phyloP scores from a whole-genome alignment of 2,329 filamentous ascomycete genomes.

The Colletotrichum karsti region DNA sequence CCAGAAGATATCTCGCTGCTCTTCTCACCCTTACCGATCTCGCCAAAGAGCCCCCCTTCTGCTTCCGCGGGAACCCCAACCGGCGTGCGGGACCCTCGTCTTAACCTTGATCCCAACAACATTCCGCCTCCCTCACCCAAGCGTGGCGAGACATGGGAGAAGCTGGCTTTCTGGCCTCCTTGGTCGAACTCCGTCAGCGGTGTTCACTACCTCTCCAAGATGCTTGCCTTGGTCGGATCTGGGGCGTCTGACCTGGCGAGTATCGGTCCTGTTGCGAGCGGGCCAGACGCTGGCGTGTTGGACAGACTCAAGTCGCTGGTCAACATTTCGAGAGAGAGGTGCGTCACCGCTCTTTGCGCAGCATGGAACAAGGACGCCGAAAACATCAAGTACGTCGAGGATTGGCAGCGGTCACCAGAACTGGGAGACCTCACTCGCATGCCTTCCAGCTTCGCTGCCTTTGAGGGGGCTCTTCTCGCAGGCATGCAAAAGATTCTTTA shows the following conservation, averaged over 20 bases:
- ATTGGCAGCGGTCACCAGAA: slow-evolving; percentile 88
- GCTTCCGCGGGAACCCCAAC: slow-evolving; percentile 55
- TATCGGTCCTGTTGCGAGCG: slow-evolving; percentile 70
- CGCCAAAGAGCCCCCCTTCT: slow-evolving; percentile 73
- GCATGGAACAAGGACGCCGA: slow-evolving; percentile 96
- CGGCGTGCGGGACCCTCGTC: slow-evolving; percentile 74
- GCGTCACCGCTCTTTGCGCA: slow-evolving; percentile 83
- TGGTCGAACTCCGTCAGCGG: slow-evolving; percentile 91
- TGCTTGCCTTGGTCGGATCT: slow-evolving; percentile 83
- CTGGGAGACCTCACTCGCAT: slow-evolving; percentile 89
- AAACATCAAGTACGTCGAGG: slow-evolving; percentile 90
- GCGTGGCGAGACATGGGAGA: slow-evolving; percentile 88
- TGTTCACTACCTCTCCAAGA: slow-evolving; percentile 87
- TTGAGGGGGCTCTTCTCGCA: slow-evolving; percentile 81
- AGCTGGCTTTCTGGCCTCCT: slow-evolving; percentile 95
- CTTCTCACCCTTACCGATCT: slow-evolving; percentile 80
- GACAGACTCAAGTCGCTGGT: slow-evolving; percentile 83
- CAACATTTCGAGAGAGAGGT: slow-evolving; percentile 82
- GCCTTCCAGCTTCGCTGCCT: slow-evolving; percentile 85
- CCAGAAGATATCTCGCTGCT: slow-evolving; percentile 90
- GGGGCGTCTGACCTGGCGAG: slow-evolving; percentile 87
- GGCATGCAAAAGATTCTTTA: slow-evolving; percentile 97
- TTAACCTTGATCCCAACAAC: slow-evolving; percentile 82
- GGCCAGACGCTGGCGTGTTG: slow-evolving; percentile 61
- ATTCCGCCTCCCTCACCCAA: slow-evolving; percentile 80